phyloP scores from a whole-genome alignment of 2,329 filamentous ascomycete genomes.

The Coleophoma eucalyptorum region DNA sequence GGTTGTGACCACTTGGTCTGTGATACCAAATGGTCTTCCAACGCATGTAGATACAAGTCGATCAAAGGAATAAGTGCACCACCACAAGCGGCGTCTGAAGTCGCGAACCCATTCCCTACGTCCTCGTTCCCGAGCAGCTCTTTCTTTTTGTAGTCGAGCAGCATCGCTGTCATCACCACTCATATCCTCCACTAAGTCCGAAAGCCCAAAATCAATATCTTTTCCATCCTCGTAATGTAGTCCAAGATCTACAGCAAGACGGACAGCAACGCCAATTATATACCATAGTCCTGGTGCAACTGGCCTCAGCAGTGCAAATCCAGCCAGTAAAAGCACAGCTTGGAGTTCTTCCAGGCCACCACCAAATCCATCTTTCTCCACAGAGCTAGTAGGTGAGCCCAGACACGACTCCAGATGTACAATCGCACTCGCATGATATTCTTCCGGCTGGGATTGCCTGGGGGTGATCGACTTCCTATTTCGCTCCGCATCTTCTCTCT shows the following conservation, averaged over 20 bases:
- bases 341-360: slow-evolving; percentile 90
- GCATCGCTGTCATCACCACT: slow-evolving; percentile 27
- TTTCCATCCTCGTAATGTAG: slow-evolving; percentile 88
- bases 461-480: slow-evolving; percentile 21
- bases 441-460: slow-evolving; percentile 74
- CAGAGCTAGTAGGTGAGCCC: slow-evolving; percentile 41
- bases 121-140: slow-evolving; percentile 48
- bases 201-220: slow-evolving; percentile 55
- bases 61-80: slow-evolving; percentile 95
- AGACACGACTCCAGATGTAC: slow-evolving; percentile 86
- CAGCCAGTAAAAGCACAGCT: slow-evolving; percentile 84
- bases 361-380: slow-evolving; percentile 63
- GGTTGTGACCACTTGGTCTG: slow-evolving; percentile 94
- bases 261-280: slow-evolving; percentile 89
- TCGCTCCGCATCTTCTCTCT: slow-evolving; percentile 24
- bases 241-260: slow-evolving; percentile 85
- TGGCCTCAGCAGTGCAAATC: slow-evolving; percentile 85
- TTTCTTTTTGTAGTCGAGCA: slow-evolving; percentile 28
- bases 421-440: slow-evolving; percentile 94
- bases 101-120: slow-evolving; percentile 83
- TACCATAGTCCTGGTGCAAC: slow-evolving; percentile 96
- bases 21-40: slow-evolving; percentile 87
- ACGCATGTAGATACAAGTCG: slow-evolving; percentile 94
- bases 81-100: slow-evolving; percentile 84
- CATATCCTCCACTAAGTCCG: slow-evolving; percentile 33